Conservation (phyloP, 1,284 basidiomycete genomes). For the Somion occarium region DNA sequence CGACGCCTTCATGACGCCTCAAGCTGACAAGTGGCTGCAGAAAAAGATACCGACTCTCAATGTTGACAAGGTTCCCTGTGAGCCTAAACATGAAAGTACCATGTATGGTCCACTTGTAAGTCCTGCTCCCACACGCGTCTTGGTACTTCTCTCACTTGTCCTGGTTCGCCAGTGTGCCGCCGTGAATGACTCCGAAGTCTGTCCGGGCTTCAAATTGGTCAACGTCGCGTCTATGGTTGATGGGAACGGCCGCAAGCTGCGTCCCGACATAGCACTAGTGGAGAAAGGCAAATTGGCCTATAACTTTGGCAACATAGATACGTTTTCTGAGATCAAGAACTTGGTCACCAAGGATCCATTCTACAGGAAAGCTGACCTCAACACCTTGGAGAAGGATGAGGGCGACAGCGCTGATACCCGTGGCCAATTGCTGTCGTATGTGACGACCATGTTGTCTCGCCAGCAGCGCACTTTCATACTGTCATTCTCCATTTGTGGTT, state of each 20-base stretch:
- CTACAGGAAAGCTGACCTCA: background rate
- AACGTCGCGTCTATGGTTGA: too few relatives aligned
- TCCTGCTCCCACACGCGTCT: too few relatives aligned
- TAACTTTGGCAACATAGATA: background rate
- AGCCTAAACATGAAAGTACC: too few relatives aligned
- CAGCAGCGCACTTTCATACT: constrained; percentile 14
- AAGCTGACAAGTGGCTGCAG: too few relatives aligned
- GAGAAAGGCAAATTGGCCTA: background rate
- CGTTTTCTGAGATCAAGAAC: background rate
- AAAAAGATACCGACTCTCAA: too few relatives aligned
- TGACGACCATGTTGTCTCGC: constrained; percentile 2
- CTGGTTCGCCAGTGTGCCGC: too few relatives aligned
- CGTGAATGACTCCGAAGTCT: too few relatives aligned
- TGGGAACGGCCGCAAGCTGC: background rate
- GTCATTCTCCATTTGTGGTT: constrained; percentile 6
- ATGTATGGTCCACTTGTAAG: too few relatives aligned
- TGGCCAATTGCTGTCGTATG: background rate
- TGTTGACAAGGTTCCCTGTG: too few relatives aligned
- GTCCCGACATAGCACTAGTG: background rate
- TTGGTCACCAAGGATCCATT: background rate
- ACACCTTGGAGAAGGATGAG: background rate
- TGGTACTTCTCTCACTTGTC: too few relatives aligned
- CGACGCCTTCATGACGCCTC: too few relatives aligned
- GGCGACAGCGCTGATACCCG: background rate
- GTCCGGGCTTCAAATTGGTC: too few relatives aligned